Evolutionary conservation across 2,329 filamentous ascomycete species (phyloP).

Genomic region (Paecilomyces fulvus): DNA sequence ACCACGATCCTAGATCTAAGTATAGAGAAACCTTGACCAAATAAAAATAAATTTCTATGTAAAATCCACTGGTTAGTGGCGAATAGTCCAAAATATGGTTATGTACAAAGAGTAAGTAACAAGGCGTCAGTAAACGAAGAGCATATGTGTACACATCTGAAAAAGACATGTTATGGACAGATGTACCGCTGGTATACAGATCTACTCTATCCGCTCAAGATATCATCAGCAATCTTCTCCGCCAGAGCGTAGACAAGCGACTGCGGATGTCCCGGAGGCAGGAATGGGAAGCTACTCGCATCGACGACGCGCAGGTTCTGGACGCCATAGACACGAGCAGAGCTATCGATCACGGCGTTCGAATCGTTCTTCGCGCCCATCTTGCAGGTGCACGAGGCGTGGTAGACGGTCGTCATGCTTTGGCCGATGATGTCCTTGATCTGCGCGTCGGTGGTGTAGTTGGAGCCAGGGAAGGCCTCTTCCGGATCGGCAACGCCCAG

Average conservation of each 20-base stretch:
- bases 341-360: conserved; percentile 25
- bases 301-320: conserved; percentile 26
- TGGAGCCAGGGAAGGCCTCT: conserved; percentile 31
- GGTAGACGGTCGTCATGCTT: conserved; percentile 25
- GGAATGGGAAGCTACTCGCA: conserved; percentile 22
- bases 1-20: too few species aligned
- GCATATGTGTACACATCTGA: too few species aligned
- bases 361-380: conserved; percentile 25
- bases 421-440: conserved; percentile 30
- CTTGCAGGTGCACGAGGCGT: conserved; percentile 26
- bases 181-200: too few species aligned
- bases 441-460: conserved; percentile 34
- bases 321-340: conserved; percentile 21
- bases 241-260: conserved; percentile 29
- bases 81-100: too few species aligned
- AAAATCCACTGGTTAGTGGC: too few species aligned
- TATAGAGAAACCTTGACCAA: too few species aligned
- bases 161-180: too few species aligned
- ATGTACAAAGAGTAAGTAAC: too few species aligned
- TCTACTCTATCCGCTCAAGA: neutral
- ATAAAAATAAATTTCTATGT: too few species aligned
- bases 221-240: conserved; percentile 32
- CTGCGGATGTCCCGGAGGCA: conserved; percentile 36
- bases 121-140: too few species aligned
- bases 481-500: conserved; percentile 22